Base-by-base conservation (phyloP, 2,329 filamentous ascomycete species). In the Alternaria dauci region DNA sequence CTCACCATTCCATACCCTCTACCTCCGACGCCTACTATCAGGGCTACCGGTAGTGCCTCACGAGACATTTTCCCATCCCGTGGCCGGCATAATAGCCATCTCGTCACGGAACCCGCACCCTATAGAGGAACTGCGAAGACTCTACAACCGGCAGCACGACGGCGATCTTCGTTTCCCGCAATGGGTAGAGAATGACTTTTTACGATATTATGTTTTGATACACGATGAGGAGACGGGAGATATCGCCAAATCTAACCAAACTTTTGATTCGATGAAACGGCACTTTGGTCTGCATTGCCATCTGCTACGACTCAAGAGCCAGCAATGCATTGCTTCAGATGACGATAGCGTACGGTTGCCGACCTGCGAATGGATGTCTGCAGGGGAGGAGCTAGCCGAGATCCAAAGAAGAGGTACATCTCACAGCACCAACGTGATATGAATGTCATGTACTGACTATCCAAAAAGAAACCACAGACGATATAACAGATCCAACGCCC, bases 191-290 rank as follows among this genome's bases (percentile, higher is more conserved):
- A 90, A 91, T 30, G 93, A 98, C 63, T 99, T 95, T 77, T 82
- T 99, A 65, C 88, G 95, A 65, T 99, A 99, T 79, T 99, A 99
- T 79, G 92, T 99, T 16, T 83, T 99, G 42, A 90, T 99, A 18
- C 95, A 99, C 72, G 95, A 99, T 70, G 96, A 99, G 80, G 95
- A 99, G 75, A 89, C 88, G 62, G 94, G 97, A 73, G 94, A 99
- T 75, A 96, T 98, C 62, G 88, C 88, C 38, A 91, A 93, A 79
- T 96, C 94, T 12, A 94, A 94, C 78, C 87, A 89, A 18, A 83
- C 98, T 28, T 99, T 97, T 78, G 95, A 99, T 70, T 93, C 97
- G 78, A 99, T 99, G 96, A 99, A 98, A 80, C 89, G 95, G n/a
- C 93, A 97, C 79, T 92, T 99, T 66, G 95, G 95, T 2, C 83